Conservation (phyloP, 2,329 filamentous ascomycete species). For the Pseudogymnoascus sp. region DNA sequence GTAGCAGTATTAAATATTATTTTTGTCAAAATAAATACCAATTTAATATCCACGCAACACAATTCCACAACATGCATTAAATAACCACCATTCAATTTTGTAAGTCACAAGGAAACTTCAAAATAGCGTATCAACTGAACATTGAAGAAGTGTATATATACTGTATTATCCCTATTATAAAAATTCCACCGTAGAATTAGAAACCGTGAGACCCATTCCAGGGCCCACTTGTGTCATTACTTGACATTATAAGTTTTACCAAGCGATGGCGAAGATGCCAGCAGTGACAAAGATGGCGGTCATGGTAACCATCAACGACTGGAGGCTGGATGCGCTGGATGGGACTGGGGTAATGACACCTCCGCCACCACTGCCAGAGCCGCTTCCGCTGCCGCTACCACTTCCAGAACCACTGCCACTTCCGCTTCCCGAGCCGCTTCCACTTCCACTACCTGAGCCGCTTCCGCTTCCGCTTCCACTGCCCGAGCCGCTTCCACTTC, state of each 20-base stretch:
- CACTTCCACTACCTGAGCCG: not conserved
- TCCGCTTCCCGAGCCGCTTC: not conserved
- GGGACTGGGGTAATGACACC: not conserved
- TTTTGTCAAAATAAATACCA: not conserved
- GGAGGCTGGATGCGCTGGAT: constrained; percentile 1
- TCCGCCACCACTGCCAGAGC: not conserved
- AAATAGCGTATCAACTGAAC: not conserved
- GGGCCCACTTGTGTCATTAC: not conserved
- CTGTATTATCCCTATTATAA: constrained; percentile 7
- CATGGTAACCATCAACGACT: constrained; percentile 2
- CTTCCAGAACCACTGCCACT: not conserved
- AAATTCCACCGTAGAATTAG: constrained; percentile 3
- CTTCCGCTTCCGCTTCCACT: not conserved
- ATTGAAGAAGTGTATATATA: not conserved
- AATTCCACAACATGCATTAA: not conserved
- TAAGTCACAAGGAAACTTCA: not conserved
- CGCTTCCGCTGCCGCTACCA: not conserved
- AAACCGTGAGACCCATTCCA: not conserved
- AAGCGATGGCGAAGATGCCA: not conserved
- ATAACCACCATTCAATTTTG: not conserved
- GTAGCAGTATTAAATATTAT: not conserved
- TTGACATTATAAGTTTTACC: not conserved
- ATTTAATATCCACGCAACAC: not conserved
- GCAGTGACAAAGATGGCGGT: constrained; percentile 1
- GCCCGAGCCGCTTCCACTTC: not conserved